Evolutionary conservation across 768 basidiomycete species (phyloP), one percentile per base, ranked within the genome.

Genomic region (Austroboletus eburneus): DNA sequence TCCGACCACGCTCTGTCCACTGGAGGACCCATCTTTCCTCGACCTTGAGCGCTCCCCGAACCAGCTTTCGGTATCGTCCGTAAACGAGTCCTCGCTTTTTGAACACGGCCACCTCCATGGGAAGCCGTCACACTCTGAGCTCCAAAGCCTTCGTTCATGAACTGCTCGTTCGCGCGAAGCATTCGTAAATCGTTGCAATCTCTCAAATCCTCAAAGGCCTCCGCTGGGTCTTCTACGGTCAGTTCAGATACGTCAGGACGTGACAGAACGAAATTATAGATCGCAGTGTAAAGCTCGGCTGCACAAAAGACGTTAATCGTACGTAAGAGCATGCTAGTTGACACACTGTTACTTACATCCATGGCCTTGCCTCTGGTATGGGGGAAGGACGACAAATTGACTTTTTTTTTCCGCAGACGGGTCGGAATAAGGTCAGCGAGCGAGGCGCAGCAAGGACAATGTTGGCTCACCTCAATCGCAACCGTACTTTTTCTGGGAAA

Each of bases 161-260:
- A 89, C 36, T 69, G 71, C 45, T 76, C 69, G 51, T 84, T 69
- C 1, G 71, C 64, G 13, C 90, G 73, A 17, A 98, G 73, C 77
- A 87, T 87, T 51, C 76, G 71, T 17, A 98, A 74, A 64, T 99
- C 96, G 55, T 87, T 88, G 45, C 90, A 85, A 69, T 98, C 96
- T 27, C 95, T 75, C 35, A 98, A 76, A 64, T 98, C 96, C 64
- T 98, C 95, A 60, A 99, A 97, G 9, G 91, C 89, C 69, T 99
- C 96, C 0, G 92, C 92, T 2, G 96, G 96, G 64, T 99, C 96
- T 69, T 99, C 96, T 18, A 99, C 89, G 2, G 93, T 96, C 34
- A 98, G 70, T 65, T 98, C 95, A n/a, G 87, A 84, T 32, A 95
- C 79, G 41, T 78, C 70, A 2, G 83, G 73, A 39, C 77, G 78